Conservation (phyloP, 2,329 filamentous ascomycete genomes). For the Neonectria punicea region DNA sequence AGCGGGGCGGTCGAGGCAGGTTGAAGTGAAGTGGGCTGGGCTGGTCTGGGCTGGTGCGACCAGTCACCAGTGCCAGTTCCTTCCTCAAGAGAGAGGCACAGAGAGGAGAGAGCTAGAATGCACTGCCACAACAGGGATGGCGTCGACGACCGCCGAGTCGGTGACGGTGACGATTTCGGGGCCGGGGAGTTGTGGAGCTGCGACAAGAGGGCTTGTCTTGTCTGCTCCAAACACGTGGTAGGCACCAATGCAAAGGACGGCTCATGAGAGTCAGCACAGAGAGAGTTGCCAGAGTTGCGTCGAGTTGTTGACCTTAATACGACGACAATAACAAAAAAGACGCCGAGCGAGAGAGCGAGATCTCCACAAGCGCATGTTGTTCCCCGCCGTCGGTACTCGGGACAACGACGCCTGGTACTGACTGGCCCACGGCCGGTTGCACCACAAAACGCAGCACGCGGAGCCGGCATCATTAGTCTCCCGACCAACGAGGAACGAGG, state of each 20-base stretch:
- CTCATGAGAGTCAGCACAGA: slow-evolving; percentile 1
- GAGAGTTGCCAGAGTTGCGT: not conserved
- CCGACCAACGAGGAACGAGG: not conserved
- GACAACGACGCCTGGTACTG: not conserved
- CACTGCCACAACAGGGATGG: slow-evolving; percentile 33
- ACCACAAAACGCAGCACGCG: slow-evolving; percentile 7
- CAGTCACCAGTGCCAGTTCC: not conserved
- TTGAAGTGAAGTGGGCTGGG: slow-evolving; percentile 12
- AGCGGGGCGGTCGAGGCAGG: slow-evolving; percentile 19
- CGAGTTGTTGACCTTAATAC: not conserved
- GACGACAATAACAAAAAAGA: not conserved
- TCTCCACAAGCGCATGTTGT: not conserved
- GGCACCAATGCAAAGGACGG: slow-evolving; percentile 13
- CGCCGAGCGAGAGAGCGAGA: not conserved
- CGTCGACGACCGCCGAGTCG: slow-evolving; percentile 20
- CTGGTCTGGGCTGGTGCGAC: slow-evolving; percentile 2
- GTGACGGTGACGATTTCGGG: slow-evolving; percentile 25
- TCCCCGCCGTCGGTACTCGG: slow-evolving; percentile 3
- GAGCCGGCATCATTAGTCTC: slow-evolving; percentile 12
- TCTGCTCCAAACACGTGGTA: slow-evolving; percentile 24
- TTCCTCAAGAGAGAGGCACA: not conserved
- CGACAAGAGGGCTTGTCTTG: slow-evolving; percentile 15
- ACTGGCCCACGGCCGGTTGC: not conserved
- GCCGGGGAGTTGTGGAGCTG: slow-evolving; percentile 19
- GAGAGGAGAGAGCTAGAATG: slow-evolving; percentile 19